Conservation (phyloP, 2,329 filamentous ascomycete genomes). For the Chrysoporthe deuterocubensis region DNA sequence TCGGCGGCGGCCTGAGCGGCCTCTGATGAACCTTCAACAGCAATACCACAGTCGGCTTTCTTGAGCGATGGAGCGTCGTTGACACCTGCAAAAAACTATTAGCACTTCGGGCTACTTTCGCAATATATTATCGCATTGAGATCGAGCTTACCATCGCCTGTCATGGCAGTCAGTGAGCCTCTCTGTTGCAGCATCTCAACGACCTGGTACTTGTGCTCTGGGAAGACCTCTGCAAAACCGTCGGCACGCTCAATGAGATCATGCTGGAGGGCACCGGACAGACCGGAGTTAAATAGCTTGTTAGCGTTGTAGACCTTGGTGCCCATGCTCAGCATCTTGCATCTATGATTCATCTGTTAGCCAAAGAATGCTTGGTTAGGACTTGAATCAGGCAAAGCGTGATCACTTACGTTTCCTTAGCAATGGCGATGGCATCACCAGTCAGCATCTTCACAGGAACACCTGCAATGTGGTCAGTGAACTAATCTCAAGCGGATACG, state of each 20-base stretch:
- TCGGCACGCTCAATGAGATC: constrained; percentile 76
- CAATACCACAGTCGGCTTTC: constrained; percentile 75
- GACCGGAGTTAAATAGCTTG: constrained; percentile 75
- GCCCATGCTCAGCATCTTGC: constrained; percentile 78
- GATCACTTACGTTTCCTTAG: constrained; percentile 64
- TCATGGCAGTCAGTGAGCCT: constrained; percentile 76
- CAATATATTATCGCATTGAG: neutral
- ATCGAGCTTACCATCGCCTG: constrained; percentile 58
- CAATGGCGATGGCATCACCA: constrained; percentile 78
- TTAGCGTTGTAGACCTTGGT: constrained; percentile 83
- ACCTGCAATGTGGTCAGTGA: constrained; percentile 44
- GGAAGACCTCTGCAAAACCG: constrained; percentile 75
- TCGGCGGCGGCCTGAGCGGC: constrained; percentile 74
- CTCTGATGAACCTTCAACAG: constrained; percentile 73
- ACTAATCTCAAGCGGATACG: neutral
- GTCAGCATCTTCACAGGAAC: constrained; percentile 82
- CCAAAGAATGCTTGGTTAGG: neutral
- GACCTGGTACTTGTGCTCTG: constrained; percentile 77
- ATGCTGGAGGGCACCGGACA: constrained; percentile 73
- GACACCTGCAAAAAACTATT: constrained; percentile 48
- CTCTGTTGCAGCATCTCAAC: constrained; percentile 74
- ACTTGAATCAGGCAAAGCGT: neutral
- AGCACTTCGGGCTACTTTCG: neutral
- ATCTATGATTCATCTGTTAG: constrained; percentile 38
- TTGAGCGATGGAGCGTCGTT: constrained; percentile 75